Conservation (phyloP, 805 yeast genomes). For the Babjeviella inositovora region DNA sequence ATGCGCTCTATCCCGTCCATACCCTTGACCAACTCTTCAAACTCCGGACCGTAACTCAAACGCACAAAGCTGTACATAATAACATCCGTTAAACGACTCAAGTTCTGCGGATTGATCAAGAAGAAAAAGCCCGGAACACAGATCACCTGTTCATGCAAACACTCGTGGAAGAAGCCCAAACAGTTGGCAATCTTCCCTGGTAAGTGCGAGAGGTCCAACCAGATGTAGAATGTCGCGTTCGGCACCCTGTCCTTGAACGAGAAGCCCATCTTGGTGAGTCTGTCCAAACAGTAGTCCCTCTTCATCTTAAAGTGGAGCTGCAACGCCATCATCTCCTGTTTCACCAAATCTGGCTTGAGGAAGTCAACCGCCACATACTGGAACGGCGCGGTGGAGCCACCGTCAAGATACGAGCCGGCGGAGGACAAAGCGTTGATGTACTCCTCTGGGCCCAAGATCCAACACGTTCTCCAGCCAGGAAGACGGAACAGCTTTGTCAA, state of each 20-base stretch:
- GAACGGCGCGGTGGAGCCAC: conserved; percentile 46
- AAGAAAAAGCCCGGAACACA: conserved; percentile 51
- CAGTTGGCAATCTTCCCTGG: conserved; percentile 42
- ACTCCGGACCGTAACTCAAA: conserved; percentile 44
- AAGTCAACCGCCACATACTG: conserved; percentile 42
- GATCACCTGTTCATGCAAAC: conserved; percentile 40
- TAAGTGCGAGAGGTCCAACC: conserved; percentile 38
- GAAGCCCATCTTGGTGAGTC: conserved; percentile 38
- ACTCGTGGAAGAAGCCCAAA: conserved; percentile 48
- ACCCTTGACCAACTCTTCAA: conserved; percentile 29
- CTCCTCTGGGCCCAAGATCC: conserved; percentile 49
- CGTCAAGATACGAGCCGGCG: conserved; percentile 45
- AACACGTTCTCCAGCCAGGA: conserved; percentile 52
- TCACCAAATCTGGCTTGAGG: conserved; percentile 31
- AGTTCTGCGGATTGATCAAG: conserved; percentile 37
- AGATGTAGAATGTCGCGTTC: conserved; percentile 40
- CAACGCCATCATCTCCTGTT: conserved; percentile 36
- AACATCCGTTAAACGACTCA: conserved; percentile 29
- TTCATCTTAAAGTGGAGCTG: conserved; percentile 40
- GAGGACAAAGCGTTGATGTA: conserved; percentile 36
- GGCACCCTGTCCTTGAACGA: conserved; percentile 30
- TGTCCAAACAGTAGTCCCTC: conserved; percentile 33
- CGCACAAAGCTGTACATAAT: conserved; percentile 45
- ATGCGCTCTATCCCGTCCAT: conserved; percentile 46
- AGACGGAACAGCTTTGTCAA: conserved; percentile 43